Evolutionary conservation across 129 eudicot species (phyloP).

Genomic region (Apium graveolens): DNA sequence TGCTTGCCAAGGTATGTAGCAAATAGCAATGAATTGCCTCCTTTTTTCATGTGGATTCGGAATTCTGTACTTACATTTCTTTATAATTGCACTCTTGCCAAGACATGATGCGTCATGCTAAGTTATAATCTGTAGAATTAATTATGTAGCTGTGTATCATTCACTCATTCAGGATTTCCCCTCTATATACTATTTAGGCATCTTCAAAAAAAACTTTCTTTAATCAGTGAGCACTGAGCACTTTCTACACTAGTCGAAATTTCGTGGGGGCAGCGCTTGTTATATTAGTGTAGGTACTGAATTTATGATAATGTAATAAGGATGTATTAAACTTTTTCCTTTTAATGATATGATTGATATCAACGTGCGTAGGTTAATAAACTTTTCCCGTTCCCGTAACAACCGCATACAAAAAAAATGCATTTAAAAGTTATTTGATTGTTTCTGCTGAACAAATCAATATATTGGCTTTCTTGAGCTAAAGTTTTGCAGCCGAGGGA

Average conservation of each 20-base stretch:
- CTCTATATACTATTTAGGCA: background rate
- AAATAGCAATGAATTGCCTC: background rate
- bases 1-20: conserved; percentile 21
- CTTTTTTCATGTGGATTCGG: background rate
- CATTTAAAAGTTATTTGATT: background rate
- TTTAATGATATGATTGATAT: background rate
- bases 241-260: background rate
- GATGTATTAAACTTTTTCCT: background rate
- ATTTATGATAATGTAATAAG: background rate
- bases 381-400: background rate
- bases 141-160: background rate
- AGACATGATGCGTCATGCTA: background rate
- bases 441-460: background rate
- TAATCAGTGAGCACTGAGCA: background rate
- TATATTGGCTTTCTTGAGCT: background rate
- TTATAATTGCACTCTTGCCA: background rate
- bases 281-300: background rate
- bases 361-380: background rate
- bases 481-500: background rate
- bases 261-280: background rate
- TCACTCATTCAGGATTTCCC: background rate
- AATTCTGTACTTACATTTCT: background rate
- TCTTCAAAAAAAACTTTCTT: background rate
- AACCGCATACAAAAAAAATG: background rate
- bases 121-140: background rate